Evolutionary conservation across 2,329 filamentous ascomycete genomes (phyloP), one percentile per base, ranked within the genome.

Genomic region (Aureobasidium sp.): DNA sequence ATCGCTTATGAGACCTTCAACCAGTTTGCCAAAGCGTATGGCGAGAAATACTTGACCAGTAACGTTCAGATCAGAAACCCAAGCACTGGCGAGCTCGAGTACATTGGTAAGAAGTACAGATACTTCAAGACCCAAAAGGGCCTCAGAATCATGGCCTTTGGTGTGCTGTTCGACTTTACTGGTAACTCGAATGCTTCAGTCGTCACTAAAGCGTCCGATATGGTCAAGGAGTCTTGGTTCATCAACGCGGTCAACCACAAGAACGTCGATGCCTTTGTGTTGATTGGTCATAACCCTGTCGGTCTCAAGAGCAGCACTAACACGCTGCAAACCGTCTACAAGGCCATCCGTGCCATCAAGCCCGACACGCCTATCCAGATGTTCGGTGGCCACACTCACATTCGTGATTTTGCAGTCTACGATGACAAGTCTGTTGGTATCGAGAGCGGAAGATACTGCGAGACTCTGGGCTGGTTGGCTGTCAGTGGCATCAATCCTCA

Each of bases 381-480:
- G 59, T 85, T 89, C 66, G 86, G 85, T 22, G 85, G 85, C 11
- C 85, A 87, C 72, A 81, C 77, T 41, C 85, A 87, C 68, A 81
- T 86, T 64, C 82, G 86, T 17, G 85, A 89, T 69, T 86, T 87
- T 69, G 79, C 78, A 20, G 81, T 87, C 2, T 86, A 84, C 64
- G 86, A 89, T 68, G 78, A 83, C 62, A 80, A 79, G 67, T 81
- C 82, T 6, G 84, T 85, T 5, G 84, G 79, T 0, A 75, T 88
- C 9, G 85, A 87, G 67, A 83, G 84, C 2, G 85, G 76, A 66
- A 66, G 84, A 58, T 88, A 87, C 72, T 88, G 85, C 69, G 86
- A 89, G 73, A 88, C 85, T 1, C 76, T 88, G 0, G 86, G 86
- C 27, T 89, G 84, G 82, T 70, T 87, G 25, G 82, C 84, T n/a